Evolutionary conservation across 169 alveolate genomes (phyloP), one percentile per base, ranked within the genome.

Genomic region (Plasmodium adleri): DNA sequence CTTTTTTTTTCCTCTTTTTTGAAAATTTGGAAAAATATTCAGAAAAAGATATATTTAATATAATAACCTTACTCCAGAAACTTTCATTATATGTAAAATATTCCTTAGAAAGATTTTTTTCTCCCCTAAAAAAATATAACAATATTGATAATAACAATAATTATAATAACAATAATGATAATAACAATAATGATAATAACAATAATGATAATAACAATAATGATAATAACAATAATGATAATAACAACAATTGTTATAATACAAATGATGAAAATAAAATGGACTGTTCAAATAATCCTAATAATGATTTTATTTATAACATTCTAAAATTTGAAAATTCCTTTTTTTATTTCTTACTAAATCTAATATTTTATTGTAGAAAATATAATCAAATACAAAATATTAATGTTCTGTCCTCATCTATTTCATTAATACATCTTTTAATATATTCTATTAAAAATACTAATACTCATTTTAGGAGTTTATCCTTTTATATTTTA

Each of bases 1-100:
- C 85, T 67, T 80, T 80, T 58, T 80, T 68, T 80, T 66, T 80
- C 70, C 67, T 80, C 54, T 80, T 80, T 58, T 80, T 80, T 72
- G 90, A 80, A 80, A 80, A 80, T 58, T 62, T 80, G 12, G 90
- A 80, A 68, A 50, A 60, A 54, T 80, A 68, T 67, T 52, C 90
- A 15, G 85, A 80, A 63, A 80, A 24, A 47, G 90, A 80, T 49
- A 80, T 80, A 67, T 80, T 80, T 70, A 80, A 80, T 58, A 80
- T 80, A 80, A 68, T 80, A 47, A 80, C 66, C 9, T 17, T 80
- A 28, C 70, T 80, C 39, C 90, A 80, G 52, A 80, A 80, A 68
- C 47, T 80, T 60, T 54, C 90, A 3, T 39, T 56, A 32, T 80
- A 80, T 68, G 76, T 80, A 54, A 80, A 68, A 54, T 26, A 45